Percentiles rank a stretch among this genome's conserved stretches.
Conservation (phyloP, 2,329 filamentous ascomycete species). For the Sarocladium brachiariae region DNA sequence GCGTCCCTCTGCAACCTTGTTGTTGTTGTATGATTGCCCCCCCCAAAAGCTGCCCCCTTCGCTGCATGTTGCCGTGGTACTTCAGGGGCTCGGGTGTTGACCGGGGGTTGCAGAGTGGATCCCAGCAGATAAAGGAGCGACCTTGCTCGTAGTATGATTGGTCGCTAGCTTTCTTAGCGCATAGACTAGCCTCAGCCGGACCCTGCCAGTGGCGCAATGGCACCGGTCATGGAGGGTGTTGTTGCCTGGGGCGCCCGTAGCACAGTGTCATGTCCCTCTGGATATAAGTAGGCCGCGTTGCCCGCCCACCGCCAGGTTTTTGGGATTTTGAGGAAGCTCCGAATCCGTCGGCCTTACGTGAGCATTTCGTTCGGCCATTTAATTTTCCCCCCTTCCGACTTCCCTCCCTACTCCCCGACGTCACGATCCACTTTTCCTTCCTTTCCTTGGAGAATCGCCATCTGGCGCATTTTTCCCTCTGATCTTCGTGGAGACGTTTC, state of each 20-base stretch:
- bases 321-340: slow-evolving; percentile 46
- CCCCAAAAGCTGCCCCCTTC: slow-evolving; percentile 7
- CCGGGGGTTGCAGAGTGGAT: slow-evolving; percentile 24
- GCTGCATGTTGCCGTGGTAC: slow-evolving; percentile 27
- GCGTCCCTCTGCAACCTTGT: slow-evolving; percentile 6
- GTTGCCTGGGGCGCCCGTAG: slow-evolving; percentile 36
- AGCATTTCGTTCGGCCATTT: slow-evolving; percentile 38
- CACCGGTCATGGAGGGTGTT: slow-evolving; percentile 36
- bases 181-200: slow-evolving; percentile 29
- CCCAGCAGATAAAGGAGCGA: slow-evolving; percentile 34
- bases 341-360: slow-evolving; percentile 47
- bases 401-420: slow-evolving; percentile 18
- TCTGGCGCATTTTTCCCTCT: slow-evolving; percentile 14
- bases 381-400: slow-evolving; percentile 19
- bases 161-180: slow-evolving; percentile 25
- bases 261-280: slow-evolving; percentile 30
- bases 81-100: slow-evolving; percentile 29
- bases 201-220: slow-evolving; percentile 31
- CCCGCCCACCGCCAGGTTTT: slow-evolving; percentile 33
- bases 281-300: slow-evolving; percentile 51
- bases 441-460: slow-evolving; percentile 9
- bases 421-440: slow-evolving; percentile 23
- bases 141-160: slow-evolving; percentile 29
- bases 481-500: slow-evolving; percentile 15
- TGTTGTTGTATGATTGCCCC: neutral